Base-by-base conservation (phyloP, 2,329 filamentous ascomycete genomes). In the Knufia fluminis region DNA sequence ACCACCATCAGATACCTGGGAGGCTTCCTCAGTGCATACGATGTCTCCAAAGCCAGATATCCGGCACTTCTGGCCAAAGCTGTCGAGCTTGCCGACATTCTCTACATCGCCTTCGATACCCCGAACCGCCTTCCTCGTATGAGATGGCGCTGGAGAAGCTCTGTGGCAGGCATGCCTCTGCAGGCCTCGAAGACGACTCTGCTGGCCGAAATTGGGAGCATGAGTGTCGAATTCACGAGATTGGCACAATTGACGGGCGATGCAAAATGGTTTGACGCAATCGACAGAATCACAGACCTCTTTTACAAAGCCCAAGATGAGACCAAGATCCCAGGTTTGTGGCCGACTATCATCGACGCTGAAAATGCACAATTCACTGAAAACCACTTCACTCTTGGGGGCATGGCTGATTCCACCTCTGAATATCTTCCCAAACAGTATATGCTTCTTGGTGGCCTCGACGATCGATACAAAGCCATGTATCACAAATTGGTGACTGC, bases 391-490 rank as follows among this genome's bases (percentile, higher is more conserved):
- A 75, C 74, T 0, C 67, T 80, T 53, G 75, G 77, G 14, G 75
- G 70, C 16, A 73, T 75, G 69, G 70, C 73, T 2, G 76, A 80
- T 60, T 78, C 74, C 6, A 64, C 76, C 0, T 80, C 79, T 57
- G 77, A 79, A 56, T 79, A 79, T 54, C 62, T 80, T 12, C 74
- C 76, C 0, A 79, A 80, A 61, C 71, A 90, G 69, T 85, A 83
- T 61, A 68, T 92, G 10, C 75, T 94, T 3, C 76, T 94, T 1
- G 86, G 86, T 50, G 89, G 88, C 1, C 72, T 81, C 1, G 79
- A 83, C 54, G 33, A 48, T 24, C 55, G 59, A 62, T 94, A 94
- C 64, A 72, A 75, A 53, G 76, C 75, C 17, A 77, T 94, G 67
- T 88, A 94, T 62, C 73, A 83, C 51, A 78, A 77, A 50, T 77